Percentiles rank a stretch among this genome's conserved stretches.
phyloP scores from a whole-genome alignment of 2,329 filamentous ascomycete species.

The Biscogniauxia sp. region DNA sequence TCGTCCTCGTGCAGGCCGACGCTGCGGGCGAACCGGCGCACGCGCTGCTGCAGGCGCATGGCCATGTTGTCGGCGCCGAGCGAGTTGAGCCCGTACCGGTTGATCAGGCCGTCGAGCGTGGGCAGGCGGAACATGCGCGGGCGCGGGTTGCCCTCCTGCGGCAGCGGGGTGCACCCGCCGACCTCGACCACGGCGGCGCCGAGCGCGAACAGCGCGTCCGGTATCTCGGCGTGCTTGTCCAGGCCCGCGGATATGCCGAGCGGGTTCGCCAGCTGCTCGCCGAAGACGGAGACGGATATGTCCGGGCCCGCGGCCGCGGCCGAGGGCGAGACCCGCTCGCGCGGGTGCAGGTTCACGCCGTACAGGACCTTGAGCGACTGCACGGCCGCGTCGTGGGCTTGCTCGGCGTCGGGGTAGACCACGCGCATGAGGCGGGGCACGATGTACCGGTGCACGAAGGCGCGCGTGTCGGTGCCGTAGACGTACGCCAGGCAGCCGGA shows the following conservation, averaged over 20 bases:
- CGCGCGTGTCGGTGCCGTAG: slow-evolving; percentile 73
- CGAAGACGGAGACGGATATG: slow-evolving; percentile 63
- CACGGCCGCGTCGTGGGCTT: slow-evolving; percentile 84
- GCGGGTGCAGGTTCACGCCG: slow-evolving; percentile 71
- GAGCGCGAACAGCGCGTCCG: slow-evolving; percentile 78
- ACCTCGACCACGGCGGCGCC: slow-evolving; percentile 89
- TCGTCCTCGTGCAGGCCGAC: slow-evolving; percentile 68
- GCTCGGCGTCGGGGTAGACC: slow-evolving; percentile 75
- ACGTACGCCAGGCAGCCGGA: slow-evolving; percentile 54
- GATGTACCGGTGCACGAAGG: slow-evolving; percentile 66
- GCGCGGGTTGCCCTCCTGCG: slow-evolving; percentile 83
- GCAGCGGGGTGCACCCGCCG: slow-evolving; percentile 82
- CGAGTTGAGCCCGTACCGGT: slow-evolving; percentile 94
- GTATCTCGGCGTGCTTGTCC: slow-evolving; percentile 90
- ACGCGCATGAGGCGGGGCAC: slow-evolving; percentile 64
- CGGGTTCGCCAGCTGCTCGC: slow-evolving; percentile 74
- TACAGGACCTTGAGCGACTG: slow-evolving; percentile 69
- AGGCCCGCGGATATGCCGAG: slow-evolving; percentile 94
- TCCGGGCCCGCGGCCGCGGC: slow-evolving; percentile 35
- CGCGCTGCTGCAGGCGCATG: slow-evolving; percentile 70
- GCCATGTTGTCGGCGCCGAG: slow-evolving; percentile 86
- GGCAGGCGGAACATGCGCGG: slow-evolving; percentile 87
- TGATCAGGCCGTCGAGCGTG: slow-evolving; percentile 83
- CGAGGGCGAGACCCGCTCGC: slow-evolving; percentile 61
- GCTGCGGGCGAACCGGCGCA: slow-evolving; percentile 72